These are phyloP conservation scores for Senna tora DNA, from an alignment of 306 rosid species.

Conservation along the genomic window DNA sequence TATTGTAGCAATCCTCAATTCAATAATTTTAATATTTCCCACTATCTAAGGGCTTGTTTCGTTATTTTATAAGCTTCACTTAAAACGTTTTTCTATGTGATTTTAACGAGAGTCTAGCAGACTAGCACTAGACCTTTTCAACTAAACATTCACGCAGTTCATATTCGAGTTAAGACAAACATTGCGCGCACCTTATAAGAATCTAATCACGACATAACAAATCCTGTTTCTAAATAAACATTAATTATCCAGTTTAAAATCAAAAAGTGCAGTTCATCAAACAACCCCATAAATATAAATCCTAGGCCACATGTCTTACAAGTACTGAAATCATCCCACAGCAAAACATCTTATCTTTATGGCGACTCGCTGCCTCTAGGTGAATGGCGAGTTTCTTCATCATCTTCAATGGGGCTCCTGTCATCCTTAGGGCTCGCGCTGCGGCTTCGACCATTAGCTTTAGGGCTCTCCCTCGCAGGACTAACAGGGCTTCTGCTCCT, in stretches of 20 bases:
- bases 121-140: too few species aligned
- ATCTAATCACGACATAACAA: neutral
- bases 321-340: neutral
- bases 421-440: constrained; percentile 56
- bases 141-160: neutral
- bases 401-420: constrained; percentile 59
- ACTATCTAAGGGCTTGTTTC: too few species aligned
- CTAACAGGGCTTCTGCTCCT: constrained; percentile 48
- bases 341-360: constrained; percentile 9
- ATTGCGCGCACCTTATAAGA: too few species aligned
- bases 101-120: too few species aligned
- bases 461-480: constrained; percentile 52
- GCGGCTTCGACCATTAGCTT: constrained; percentile 43
- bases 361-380: constrained; percentile 60
- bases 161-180: neutral
- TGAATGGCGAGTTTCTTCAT: constrained; percentile 46
- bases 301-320: neutral
- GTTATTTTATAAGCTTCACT: too few species aligned
- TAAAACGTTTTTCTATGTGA: too few species aligned
- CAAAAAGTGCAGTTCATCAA: neutral
- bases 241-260: neutral
- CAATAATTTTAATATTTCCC: too few species aligned
- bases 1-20: too few species aligned
- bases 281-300: neutral
- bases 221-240: neutral